Evolutionary conservation across 2,329 filamentous ascomycete species (phyloP).

Genomic region (Fusarium algeriense): DNA sequence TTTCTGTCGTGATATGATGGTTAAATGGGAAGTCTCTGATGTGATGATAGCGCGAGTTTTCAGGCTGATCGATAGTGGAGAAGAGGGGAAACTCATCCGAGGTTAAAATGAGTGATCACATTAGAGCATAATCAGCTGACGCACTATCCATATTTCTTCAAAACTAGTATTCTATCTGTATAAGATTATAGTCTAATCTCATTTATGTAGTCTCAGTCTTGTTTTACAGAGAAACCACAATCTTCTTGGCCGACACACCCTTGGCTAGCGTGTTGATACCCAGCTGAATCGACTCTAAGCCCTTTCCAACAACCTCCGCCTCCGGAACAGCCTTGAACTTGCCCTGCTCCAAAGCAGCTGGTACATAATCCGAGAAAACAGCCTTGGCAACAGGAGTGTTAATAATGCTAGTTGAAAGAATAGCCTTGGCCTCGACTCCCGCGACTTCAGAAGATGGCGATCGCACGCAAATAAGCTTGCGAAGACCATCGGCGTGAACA

Average conservation of each 20-base stretch:
- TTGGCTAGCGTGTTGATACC: conserved; percentile 20
- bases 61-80: conserved; percentile 5
- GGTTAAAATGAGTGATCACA: conserved; percentile 2
- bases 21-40: no score
- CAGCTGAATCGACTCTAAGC: conserved; percentile 15
- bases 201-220: background rate
- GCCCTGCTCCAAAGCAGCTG: conserved; percentile 18
- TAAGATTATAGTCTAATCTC: no score
- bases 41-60: background rate
- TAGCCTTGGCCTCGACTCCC: conserved; percentile 1
- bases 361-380: conserved; percentile 29
- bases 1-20: background rate
- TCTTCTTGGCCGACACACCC: conserved; percentile 35
- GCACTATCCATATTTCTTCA: background rate
- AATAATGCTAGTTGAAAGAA: conserved; percentile 22
- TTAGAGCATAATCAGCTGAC: background rate
- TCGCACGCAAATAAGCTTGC: conserved; percentile 27
- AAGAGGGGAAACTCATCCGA: conserved; percentile 29
- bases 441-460: background rate
- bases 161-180: background rate
- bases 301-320: conserved; percentile 28
- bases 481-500: conserved; percentile 15
- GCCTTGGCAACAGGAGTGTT: conserved; percentile 27
- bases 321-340: conserved; percentile 25
- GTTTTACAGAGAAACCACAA: conserved; percentile 14